Conservation (phyloP, 2,329 filamentous ascomycete species). For the Ceratocystis huliohia region DNA sequence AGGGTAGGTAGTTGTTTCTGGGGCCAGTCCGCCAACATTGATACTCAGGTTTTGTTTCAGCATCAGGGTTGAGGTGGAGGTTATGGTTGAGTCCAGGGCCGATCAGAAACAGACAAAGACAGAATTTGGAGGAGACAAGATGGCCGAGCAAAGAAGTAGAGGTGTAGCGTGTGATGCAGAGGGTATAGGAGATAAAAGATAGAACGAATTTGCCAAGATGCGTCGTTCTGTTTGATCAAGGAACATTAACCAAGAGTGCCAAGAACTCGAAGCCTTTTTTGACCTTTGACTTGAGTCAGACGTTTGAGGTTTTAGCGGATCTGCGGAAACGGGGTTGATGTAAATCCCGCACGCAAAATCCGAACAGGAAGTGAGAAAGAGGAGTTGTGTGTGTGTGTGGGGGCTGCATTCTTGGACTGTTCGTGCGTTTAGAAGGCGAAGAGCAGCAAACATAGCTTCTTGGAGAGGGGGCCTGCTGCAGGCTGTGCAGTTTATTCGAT, state of each 20-base stretch:
- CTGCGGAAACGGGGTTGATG: neutral
- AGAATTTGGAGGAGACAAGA: neutral
- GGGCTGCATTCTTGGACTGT: too few species aligned
- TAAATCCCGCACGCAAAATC: neutral
- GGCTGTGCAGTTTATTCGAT: too few species aligned
- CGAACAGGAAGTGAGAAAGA: neutral
- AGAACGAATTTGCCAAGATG: neutral
- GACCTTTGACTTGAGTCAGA: neutral
- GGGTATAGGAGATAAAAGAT: neutral
- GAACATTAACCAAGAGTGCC: constrained; percentile 3
- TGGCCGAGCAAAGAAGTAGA: neutral
- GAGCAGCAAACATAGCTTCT: too few species aligned
- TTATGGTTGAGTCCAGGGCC: neutral
- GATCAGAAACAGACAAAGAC: neutral
- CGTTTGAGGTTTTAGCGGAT: neutral
- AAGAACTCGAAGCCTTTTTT: neutral
- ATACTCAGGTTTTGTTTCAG: neutral
- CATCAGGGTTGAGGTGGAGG: neutral
- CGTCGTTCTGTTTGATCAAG: neutral
- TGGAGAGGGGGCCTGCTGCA: too few species aligned
- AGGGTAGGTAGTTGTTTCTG: neutral
- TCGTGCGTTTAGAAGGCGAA: too few species aligned
- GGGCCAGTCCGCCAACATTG: neutral
- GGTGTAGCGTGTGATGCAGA: neutral
- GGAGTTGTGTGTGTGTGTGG: neutral